Evolutionary conservation across 2,329 filamentous ascomycete species (phyloP).

Genomic region (Eutypa lata): DNA sequence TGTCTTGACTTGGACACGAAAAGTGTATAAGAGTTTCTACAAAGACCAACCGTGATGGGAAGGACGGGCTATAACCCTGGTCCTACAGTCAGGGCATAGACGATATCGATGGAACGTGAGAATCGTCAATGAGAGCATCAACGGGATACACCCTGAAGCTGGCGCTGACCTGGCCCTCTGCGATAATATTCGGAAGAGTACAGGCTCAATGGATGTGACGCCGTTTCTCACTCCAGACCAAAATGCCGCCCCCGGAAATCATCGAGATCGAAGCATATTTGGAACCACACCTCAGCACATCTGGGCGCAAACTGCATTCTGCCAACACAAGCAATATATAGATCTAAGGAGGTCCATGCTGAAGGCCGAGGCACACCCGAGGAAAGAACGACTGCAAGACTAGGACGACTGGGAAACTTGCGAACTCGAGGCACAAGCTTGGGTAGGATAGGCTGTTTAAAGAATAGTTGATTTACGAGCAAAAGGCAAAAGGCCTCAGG

Average conservation of each 20-base stretch:
- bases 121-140: not conserved
- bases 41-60: conserved; percentile 1
- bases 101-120: not conserved
- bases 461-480: not conserved
- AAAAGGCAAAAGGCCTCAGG: not conserved
- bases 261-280: too few relatives aligned
- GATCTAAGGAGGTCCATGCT: not conserved
- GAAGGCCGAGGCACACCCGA: not conserved
- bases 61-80: not conserved
- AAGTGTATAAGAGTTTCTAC: not conserved
- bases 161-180: not conserved
- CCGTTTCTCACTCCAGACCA: too few relatives aligned
- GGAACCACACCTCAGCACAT: too few relatives aligned
- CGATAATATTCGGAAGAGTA: not conserved
- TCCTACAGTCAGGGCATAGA: conserved; percentile 1
- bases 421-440: not conserved
- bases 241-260: too few relatives aligned
- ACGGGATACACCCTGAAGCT: not conserved
- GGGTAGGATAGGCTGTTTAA: not conserved
- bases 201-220: too few relatives aligned
- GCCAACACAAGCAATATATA: not conserved
- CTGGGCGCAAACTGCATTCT: too few relatives aligned
- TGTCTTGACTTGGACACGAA: conserved; percentile 1
- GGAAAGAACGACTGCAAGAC: not conserved
- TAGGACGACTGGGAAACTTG: too few relatives aligned